Conservation (phyloP, 495 filamentous ascomycete genomes). For the Xylaria grammica region DNA sequence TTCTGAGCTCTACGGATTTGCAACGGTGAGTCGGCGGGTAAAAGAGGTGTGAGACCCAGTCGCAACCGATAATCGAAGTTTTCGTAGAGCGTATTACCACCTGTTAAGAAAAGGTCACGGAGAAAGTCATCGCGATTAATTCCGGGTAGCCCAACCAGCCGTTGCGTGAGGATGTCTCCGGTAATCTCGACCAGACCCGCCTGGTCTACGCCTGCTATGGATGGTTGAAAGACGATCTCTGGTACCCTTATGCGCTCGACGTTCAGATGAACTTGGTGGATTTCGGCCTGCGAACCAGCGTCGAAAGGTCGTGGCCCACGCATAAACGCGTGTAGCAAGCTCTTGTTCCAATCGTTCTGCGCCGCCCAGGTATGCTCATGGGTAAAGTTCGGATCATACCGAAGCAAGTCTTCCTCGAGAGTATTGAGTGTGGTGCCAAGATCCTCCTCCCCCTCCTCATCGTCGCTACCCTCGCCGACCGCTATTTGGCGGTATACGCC, state of each 20-base stretch:
- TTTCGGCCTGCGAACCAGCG: conserved; percentile 76
- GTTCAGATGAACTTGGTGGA: conserved; percentile 90
- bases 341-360: conserved; percentile 92
- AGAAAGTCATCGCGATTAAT: conserved; percentile 67
- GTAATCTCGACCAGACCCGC: conserved; percentile 91
- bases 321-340: conserved; percentile 83
- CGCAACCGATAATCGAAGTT: conserved; percentile 85
- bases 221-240: conserved; percentile 91
- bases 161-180: conserved; percentile 80
- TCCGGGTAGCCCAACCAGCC: conserved; percentile 61
- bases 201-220: conserved; percentile 92
- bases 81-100: conserved; percentile 86
- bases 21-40: conserved; percentile 72
- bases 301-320: conserved; percentile 88
- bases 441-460: conserved; percentile 89
- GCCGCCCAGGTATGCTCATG: conserved; percentile 91
- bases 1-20: conserved; percentile 72
- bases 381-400: conserved; percentile 85
- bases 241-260: conserved; percentile 96
- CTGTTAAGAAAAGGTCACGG: conserved; percentile 89
- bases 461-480: conserved; percentile 71
- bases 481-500: conserved; percentile 92
- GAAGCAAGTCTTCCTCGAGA: conserved; percentile 82
- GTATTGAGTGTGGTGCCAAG: conserved; percentile 69
- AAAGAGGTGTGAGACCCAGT: conserved; percentile 69